phyloP scores from a whole-genome alignment of 371 early-diverging fungal genomes.

The Catenaria anguillulae region DNA sequence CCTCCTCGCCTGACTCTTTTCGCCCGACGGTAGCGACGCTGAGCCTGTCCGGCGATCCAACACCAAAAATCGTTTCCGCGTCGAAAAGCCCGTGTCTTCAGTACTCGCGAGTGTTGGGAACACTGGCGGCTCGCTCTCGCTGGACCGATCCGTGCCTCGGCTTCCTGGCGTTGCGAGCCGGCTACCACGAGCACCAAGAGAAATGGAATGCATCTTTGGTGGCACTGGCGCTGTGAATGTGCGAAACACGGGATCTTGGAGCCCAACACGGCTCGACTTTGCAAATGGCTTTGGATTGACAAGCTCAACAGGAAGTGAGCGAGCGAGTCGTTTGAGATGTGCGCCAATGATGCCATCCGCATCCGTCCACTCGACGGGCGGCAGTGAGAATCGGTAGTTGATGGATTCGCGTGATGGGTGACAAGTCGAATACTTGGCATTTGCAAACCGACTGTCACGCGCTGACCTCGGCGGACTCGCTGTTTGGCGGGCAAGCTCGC shows the following conservation, averaged over 20 bases:
- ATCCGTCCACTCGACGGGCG: neutral
- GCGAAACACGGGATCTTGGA: neutral
- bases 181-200: no score
- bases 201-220: no score
- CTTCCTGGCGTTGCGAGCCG: no score
- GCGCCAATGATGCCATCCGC: neutral
- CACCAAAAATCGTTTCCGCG: neutral
- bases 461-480: neutral
- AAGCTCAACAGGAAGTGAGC: conserved; percentile 2
- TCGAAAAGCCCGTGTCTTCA: neutral
- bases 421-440: neutral
- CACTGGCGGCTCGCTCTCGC: no score
- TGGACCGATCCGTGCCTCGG: no score
- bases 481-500: neutral
- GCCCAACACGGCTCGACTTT: neutral
- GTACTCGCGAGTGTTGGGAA: neutral
- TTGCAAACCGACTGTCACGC: neutral
- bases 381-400: neutral
- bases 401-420: conserved; percentile 5
- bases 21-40: no score
- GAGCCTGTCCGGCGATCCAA: neutral
- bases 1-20: no score
- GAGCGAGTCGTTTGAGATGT: neutral
- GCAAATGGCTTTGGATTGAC: conserved; percentile 3
- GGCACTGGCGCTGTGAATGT: neutral